phyloP scores from a whole-genome alignment of 306 rosid species.

The Lathyrus oleraceus region DNA sequence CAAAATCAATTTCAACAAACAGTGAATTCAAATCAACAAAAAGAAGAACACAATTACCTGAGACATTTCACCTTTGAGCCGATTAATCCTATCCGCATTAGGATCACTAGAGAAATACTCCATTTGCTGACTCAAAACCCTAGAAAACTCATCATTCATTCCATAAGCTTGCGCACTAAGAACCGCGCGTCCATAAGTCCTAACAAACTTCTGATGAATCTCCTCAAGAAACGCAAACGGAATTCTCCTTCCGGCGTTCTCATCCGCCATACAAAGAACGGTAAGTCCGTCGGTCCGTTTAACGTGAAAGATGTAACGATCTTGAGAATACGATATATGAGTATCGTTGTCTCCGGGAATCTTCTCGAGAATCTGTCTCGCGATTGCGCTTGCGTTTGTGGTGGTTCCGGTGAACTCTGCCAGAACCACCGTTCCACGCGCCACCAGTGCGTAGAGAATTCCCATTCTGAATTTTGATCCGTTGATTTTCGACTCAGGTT shows the following conservation, averaged over 20 bases:
- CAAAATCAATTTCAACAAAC: not conserved
- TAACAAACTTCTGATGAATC: conserved; percentile 86
- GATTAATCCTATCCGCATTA: conserved; percentile 92
- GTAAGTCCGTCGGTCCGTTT: conserved; percentile 98
- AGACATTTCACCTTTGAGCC: conserved; percentile 96
- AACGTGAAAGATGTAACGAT: conserved; percentile 85
- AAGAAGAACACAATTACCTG: conserved; percentile 74
- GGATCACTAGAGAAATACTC: conserved; percentile 91
- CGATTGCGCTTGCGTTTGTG: conserved; percentile 82
- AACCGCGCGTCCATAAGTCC: conserved; percentile 89
- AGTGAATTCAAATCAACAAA: not conserved
- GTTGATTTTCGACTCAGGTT: not conserved
- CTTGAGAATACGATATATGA: conserved; percentile 91
- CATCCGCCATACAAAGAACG: conserved; percentile 98
- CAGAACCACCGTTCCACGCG: conserved; percentile 89
- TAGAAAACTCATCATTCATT: conserved; percentile 93
- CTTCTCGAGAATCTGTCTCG: conserved; percentile 83
- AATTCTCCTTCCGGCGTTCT: conserved; percentile 81
- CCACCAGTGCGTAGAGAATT: conserved; percentile 77
- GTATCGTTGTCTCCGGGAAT: conserved; percentile 74
- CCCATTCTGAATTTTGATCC: conserved; percentile 52
- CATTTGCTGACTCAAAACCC: conserved; percentile 90
- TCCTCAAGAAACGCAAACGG: conserved; percentile 96
- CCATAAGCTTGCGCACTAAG: conserved; percentile 82
- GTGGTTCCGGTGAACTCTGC: conserved; percentile 78